Conservation (phyloP, 352 stramenopile genomes). For the Phytopythium delawarense region DNA sequence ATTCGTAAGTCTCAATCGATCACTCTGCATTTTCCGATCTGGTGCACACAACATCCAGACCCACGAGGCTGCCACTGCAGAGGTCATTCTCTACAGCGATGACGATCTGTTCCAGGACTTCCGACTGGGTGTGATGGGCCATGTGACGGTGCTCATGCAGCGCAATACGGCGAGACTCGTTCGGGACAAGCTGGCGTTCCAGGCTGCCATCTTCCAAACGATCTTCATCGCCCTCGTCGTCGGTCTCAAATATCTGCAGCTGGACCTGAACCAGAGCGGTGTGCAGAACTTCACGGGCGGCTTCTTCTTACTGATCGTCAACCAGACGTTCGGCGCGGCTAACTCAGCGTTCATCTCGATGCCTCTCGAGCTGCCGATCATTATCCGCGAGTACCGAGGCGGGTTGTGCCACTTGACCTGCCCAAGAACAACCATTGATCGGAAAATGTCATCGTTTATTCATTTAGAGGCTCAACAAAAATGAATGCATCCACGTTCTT, state of each 20-base stretch:
- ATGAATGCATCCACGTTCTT: too few species aligned
- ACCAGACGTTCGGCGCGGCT: slow-evolving; percentile 23
- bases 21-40: too few species aligned
- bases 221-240: slow-evolving; percentile 23
- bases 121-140: slow-evolving; percentile 6
- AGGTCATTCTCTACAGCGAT: not conserved
- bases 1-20: too few species aligned
- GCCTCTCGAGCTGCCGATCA: slow-evolving; percentile 17
- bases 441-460: too few species aligned
- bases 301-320: slow-evolving; percentile 27
- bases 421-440: slow-evolving; percentile 32
- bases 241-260: slow-evolving; percentile 31
- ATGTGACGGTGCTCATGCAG: slow-evolving; percentile 19
- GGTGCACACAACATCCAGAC: not conserved
- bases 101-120: slow-evolving; percentile 9
- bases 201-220: slow-evolving; percentile 18
- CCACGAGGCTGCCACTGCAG: not conserved
- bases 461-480: too few species aligned
- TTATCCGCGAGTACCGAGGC: slow-evolving; percentile 15
- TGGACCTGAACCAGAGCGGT: slow-evolving; percentile 15
- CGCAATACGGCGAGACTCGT: slow-evolving; percentile 22
- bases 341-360: slow-evolving; percentile 24
- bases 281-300: slow-evolving; percentile 26
- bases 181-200: slow-evolving; percentile 19
- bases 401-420: slow-evolving; percentile 14